A percentile compares a stretch with the other conserved stretches of the same genome.
These are phyloP conservation scores for Cyathus striatus DNA, from an alignment of 768 basidiomycete species.

Conservation along the genomic window DNA sequence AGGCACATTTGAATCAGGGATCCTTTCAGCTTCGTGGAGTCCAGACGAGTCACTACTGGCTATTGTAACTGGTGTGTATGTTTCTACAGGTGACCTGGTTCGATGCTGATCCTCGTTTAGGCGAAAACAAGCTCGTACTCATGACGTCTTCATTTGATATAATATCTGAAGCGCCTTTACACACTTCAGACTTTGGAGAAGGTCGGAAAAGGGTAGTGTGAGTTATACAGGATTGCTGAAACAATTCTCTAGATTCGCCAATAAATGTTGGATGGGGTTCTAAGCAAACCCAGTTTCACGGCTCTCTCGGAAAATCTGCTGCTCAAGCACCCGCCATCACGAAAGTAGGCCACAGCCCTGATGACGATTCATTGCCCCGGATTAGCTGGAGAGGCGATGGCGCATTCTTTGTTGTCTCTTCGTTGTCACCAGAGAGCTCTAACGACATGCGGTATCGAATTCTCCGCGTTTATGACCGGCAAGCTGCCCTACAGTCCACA, in stretches of 20 bases:
- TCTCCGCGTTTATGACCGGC: constrained; percentile 72
- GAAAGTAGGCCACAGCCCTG: constrained; percentile 49
- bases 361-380: constrained; percentile 67
- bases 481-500: constrained; percentile 74
- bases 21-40: constrained; percentile 81
- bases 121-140: constrained; percentile 74
- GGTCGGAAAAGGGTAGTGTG: constrained; percentile 33
- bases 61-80: constrained; percentile 59
- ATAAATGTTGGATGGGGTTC: constrained; percentile 99
- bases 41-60: constrained; percentile 88
- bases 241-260: constrained; percentile 57
- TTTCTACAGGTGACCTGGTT: neutral
- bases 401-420: constrained; percentile 80
- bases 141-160: constrained; percentile 91
- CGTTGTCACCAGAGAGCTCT: constrained; percentile 42
- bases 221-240: neutral
- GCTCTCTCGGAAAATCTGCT: constrained; percentile 84
- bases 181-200: constrained; percentile 80
- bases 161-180: constrained; percentile 71
- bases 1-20: constrained; percentile 82
- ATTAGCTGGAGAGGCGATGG: constrained; percentile 96
- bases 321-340: constrained; percentile 47
- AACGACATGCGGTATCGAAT: constrained; percentile 40
- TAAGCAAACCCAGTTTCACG: constrained; percentile 96
- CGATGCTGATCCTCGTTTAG: constrained; percentile 21